Conservation (phyloP, 352 stramenopile species). For the Globisporangium cystogenes region DNA sequence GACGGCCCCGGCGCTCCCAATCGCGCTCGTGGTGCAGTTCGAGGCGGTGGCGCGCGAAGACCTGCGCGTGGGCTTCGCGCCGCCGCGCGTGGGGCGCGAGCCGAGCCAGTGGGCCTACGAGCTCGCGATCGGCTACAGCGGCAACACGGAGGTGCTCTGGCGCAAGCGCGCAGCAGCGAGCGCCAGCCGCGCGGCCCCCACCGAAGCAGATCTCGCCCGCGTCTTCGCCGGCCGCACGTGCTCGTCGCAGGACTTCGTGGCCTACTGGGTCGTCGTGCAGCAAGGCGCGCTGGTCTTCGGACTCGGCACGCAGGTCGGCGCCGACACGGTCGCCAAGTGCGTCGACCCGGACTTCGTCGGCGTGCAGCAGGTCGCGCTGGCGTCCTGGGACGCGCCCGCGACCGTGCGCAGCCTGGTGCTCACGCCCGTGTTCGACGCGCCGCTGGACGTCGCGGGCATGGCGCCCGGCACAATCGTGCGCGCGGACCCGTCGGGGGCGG, state of each 20-base stretch:
- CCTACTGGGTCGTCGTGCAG: slow-evolving; percentile 69
- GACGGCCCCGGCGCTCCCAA: slow-evolving; percentile 7
- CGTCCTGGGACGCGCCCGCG: slow-evolving; percentile 58
- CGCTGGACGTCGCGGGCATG: slow-evolving; percentile 32
- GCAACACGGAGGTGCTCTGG: slow-evolving; percentile 73
- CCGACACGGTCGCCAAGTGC: slow-evolving; percentile 49
- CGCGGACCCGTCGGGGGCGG: slow-evolving; percentile 41
- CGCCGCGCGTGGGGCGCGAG: slow-evolving; percentile 11
- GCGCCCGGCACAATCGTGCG: slow-evolving; percentile 48
- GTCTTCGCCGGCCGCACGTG: slow-evolving; percentile 73
- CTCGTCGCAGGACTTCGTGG: slow-evolving; percentile 44
- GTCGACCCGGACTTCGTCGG: slow-evolving; percentile 28
- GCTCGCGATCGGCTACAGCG: slow-evolving; percentile 54
- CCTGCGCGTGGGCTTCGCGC: slow-evolving; percentile 59
- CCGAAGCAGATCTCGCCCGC: slow-evolving; percentile 48
- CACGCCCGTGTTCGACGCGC: slow-evolving; percentile 24
- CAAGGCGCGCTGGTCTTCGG: slow-evolving; percentile 35
- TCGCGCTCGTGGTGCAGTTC: slow-evolving; percentile 57
- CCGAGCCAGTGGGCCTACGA: slow-evolving; percentile 53
- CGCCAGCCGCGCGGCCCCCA: slow-evolving; percentile 12
- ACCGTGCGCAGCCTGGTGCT: slow-evolving; percentile 42
- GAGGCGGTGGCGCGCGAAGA: slow-evolving; percentile 61
- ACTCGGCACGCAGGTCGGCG: slow-evolving; percentile 41
- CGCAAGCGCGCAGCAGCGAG: slow-evolving; percentile 32
- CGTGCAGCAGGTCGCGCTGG: slow-evolving; percentile 49